Conservation (phyloP, 2,329 filamentous ascomycete genomes). For the Ascochyta rabiei region DNA sequence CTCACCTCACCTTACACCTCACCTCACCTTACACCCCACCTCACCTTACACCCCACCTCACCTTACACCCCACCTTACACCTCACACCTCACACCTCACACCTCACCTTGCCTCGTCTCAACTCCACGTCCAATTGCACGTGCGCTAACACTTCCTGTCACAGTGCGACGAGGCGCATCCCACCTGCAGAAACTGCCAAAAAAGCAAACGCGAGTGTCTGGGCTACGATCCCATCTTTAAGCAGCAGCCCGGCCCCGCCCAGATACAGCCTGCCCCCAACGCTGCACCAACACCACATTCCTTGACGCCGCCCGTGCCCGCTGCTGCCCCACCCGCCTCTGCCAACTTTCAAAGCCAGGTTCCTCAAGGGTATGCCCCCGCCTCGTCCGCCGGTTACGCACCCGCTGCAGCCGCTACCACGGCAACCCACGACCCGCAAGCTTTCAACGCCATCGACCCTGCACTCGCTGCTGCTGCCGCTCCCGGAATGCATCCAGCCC, state of each 20-base stretch:
- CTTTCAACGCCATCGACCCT: slow-evolving; percentile 69
- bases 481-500: slow-evolving; percentile 37
- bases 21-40: too few species aligned
- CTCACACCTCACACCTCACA: too few species aligned
- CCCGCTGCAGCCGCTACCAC: slow-evolving; percentile 42
- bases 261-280: slow-evolving; percentile 73
- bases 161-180: slow-evolving; percentile 97
- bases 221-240: slow-evolving; percentile 91
- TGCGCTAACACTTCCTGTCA: slow-evolving; percentile 33
- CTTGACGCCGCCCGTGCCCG: slow-evolving; percentile 34
- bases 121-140: slow-evolving; percentile 7
- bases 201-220: slow-evolving; percentile 84
- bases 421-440: slow-evolving; percentile 53
- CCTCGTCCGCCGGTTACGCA: slow-evolving; percentile 51
- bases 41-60: too few species aligned
- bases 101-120: too few species aligned
- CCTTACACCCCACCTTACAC: too few species aligned
- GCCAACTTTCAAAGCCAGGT: slow-evolving; percentile 47
- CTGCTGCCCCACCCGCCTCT: slow-evolving; percentile 41
- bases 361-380: slow-evolving; percentile 52
- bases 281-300: slow-evolving; percentile 46
- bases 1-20: too few species aligned
- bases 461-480: slow-evolving; percentile 60
- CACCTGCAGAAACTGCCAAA: slow-evolving; percentile 86
- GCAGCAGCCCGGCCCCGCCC: slow-evolving; percentile 70